These are phyloP conservation scores for Trypanosoma caninum DNA, from an alignment of 208 protist genomes.

Conservation along the genomic window DNA sequence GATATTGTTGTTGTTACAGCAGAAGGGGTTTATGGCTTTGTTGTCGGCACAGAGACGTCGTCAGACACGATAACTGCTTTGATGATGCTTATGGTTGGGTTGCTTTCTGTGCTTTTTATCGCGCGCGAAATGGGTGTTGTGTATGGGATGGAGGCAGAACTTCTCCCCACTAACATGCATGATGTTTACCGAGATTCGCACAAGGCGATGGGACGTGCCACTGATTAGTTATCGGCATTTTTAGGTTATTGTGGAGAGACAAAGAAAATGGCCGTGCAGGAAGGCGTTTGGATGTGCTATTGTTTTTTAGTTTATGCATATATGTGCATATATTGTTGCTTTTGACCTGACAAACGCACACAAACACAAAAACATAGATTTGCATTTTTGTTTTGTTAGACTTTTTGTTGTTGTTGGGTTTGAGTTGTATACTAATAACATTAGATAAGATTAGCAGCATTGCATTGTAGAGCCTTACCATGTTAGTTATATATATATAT, in stretches of 20 bases:
- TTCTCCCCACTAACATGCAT: slow-evolving; percentile 29
- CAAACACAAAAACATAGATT: no score
- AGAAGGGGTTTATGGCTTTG: slow-evolving; percentile 66
- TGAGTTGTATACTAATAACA: no score
- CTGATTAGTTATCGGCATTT: slow-evolving; percentile 11
- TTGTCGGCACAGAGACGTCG: slow-evolving; percentile 54
- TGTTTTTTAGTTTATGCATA: no score
- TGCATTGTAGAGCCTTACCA: no score
- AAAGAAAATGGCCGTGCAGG: slow-evolving; percentile 1
- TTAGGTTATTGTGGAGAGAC: slow-evolving; percentile 5
- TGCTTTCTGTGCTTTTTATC: slow-evolving; percentile 72
- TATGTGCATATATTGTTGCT: no score
- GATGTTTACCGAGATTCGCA: slow-evolving; percentile 6
- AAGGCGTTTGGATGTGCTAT: no score
- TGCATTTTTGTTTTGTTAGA: no score
- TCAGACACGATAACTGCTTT: slow-evolving; percentile 61
- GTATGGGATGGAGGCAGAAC: slow-evolving; percentile 27
- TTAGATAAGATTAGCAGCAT: no score
- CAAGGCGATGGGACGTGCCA: slow-evolving; percentile 22
- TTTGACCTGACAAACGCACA: no score
- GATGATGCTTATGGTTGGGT: slow-evolving; percentile 68
- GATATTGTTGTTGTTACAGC: slow-evolving; percentile 81
- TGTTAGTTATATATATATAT: no score
- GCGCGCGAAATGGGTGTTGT: slow-evolving; percentile 41
- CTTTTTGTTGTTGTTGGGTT: no score